phyloP scores from a whole-genome alignment of 2,329 filamentous ascomycete genomes.

The Colletotrichum sp. region DNA sequence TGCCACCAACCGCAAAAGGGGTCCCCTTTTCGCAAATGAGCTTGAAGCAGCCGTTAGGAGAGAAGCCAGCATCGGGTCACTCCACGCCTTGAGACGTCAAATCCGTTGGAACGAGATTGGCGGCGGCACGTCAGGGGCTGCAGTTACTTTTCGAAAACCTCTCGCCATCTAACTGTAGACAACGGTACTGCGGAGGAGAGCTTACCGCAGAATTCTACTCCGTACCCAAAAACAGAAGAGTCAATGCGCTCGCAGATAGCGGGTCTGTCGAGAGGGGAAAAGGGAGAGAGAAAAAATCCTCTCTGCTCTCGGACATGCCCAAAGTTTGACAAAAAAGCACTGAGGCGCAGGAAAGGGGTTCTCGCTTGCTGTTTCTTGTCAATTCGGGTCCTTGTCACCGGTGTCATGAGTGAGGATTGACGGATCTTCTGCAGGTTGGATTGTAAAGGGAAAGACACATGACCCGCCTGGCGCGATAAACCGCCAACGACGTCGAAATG shows the following conservation, averaged over 20 bases:
- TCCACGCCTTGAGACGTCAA: neutral
- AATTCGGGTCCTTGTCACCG: neutral
- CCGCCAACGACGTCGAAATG: neutral
- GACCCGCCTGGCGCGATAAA: neutral
- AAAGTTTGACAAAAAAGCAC: neutral
- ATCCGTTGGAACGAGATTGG: conserved; percentile 1
- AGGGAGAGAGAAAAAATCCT: neutral
- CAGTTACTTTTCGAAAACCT: neutral
- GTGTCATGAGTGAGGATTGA: neutral
- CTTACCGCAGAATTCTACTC: neutral
- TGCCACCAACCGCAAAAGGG: neutral
- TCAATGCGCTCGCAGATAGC: neutral
- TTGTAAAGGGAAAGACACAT: neutral
- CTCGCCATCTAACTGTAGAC: neutral
- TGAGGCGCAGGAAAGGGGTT: neutral
- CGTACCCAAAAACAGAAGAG: neutral
- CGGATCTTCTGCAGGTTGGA: neutral
- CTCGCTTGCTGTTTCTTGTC: neutral
- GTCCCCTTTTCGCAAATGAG: neutral
- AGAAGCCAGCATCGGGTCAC: neutral
- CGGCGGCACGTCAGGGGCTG: neutral
- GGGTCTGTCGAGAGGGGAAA: neutral
- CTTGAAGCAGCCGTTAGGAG: neutral
- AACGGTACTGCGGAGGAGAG: neutral
- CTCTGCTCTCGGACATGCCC: neutral